Conservation (phyloP, 2,329 filamentous ascomycete species). For the Rhexocercosporidium sp. region DNA sequence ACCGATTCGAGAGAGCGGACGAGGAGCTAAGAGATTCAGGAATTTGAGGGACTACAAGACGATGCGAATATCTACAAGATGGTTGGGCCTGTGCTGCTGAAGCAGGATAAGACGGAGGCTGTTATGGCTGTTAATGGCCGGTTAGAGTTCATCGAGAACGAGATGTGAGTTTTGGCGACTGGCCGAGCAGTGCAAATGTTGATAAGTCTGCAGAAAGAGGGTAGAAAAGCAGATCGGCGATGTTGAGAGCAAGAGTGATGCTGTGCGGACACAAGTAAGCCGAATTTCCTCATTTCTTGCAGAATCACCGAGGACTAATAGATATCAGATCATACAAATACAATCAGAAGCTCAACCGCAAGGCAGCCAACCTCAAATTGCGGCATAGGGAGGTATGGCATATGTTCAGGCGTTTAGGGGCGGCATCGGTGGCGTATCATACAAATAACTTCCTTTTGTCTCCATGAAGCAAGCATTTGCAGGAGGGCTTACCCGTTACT, state of each 20-base stretch:
- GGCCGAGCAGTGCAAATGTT: slow-evolving; percentile 6
- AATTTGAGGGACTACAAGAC: slow-evolving; percentile 80
- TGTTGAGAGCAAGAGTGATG: slow-evolving; percentile 67
- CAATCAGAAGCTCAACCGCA: slow-evolving; percentile 46
- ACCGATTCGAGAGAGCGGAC: neutral
- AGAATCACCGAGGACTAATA: neutral
- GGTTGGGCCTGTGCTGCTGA: slow-evolving; percentile 87
- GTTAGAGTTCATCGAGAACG: slow-evolving; percentile 89
- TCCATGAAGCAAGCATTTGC: neutral
- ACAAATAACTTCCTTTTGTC: slow-evolving; percentile 8
- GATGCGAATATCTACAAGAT: slow-evolving; percentile 95
- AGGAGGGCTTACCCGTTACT: neutral
- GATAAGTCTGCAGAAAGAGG: slow-evolving; percentile 56
- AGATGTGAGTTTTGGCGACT: slow-evolving; percentile 70
- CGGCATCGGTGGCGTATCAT: slow-evolving; percentile 34
- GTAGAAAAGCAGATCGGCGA: slow-evolving; percentile 70
- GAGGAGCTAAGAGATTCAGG: slow-evolving; percentile 53
- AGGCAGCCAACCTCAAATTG: slow-evolving; percentile 30
- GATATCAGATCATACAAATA: slow-evolving; percentile 48
- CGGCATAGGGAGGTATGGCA: slow-evolving; percentile 24
- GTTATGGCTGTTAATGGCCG: slow-evolving; percentile 89
- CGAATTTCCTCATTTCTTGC: neutral
- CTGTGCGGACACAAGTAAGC: slow-evolving; percentile 67
- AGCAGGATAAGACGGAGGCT: slow-evolving; percentile 92
- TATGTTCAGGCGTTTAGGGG: slow-evolving; percentile 22